Evolutionary conservation across 2,329 filamentous ascomycete species (phyloP).

Genomic region (Emmonsia crescens): DNA sequence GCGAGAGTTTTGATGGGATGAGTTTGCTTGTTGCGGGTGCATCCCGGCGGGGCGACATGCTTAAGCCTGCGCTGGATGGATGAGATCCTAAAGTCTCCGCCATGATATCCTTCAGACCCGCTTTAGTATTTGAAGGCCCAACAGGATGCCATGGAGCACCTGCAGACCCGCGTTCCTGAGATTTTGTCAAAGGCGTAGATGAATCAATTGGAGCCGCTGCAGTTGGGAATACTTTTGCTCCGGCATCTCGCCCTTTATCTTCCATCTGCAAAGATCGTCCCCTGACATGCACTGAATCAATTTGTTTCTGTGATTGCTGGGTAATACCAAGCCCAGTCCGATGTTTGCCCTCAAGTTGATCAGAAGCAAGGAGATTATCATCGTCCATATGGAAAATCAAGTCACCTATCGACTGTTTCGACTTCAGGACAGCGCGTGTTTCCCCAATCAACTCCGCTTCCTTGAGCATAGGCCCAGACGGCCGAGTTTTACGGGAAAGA

Average conservation of each 20-base stretch:
- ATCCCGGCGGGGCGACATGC: conserved; percentile 38
- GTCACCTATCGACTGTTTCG: conserved; percentile 59
- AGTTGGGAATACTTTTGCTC: neutral
- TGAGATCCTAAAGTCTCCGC: conserved; percentile 43
- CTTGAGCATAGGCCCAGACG: conserved; percentile 30
- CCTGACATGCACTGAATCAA: neutral
- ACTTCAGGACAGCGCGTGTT: conserved; percentile 53
- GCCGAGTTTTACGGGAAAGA: conserved; percentile 32
- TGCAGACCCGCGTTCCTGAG: conserved; percentile 12
- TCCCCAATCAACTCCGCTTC: conserved; percentile 33
- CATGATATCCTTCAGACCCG: conserved; percentile 71
- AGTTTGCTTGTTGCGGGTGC: conserved; percentile 24
- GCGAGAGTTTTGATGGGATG: conserved; percentile 58
- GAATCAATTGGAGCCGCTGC: neutral
- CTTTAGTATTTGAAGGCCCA: conserved; percentile 48
- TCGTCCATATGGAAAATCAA: conserved; percentile 95
- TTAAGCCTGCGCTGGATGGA: conserved; percentile 44
- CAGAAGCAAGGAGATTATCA: conserved; percentile 34
- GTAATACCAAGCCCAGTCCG: neutral
- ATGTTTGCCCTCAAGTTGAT: neutral
- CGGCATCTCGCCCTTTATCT: neutral
- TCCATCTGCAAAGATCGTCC: neutral
- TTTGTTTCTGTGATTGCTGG: neutral
- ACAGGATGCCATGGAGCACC: conserved; percentile 43
- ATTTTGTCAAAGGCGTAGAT: neutral